phyloP scores from a whole-genome alignment of 225 moss, liverwort and hornwort genomes.

The Pseudisothecium myosuroides region DNA sequence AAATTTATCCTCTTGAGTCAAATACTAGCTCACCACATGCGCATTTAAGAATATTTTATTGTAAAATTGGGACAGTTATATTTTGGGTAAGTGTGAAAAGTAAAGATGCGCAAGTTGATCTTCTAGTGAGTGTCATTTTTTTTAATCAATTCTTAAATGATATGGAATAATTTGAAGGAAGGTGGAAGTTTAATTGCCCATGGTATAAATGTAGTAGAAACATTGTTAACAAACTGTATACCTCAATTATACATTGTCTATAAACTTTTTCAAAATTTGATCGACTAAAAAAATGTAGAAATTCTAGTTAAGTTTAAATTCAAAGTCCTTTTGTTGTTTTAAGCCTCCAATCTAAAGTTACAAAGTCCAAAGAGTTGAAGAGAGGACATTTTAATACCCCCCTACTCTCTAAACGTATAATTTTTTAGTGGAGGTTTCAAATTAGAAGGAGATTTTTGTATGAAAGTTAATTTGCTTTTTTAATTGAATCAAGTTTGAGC shows the following conservation, averaged over 20 bases:
- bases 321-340: neutral
- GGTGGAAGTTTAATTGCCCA: neutral
- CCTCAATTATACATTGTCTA: neutral
- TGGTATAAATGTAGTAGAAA: neutral
- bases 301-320: rapidly evolving
- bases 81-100: neutral
- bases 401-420: neutral
- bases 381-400: neutral
- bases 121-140: neutral
- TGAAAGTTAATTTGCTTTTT: neutral
- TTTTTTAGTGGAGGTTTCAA: neutral
- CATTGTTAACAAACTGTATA: neutral
- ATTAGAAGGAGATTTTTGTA: neutral
- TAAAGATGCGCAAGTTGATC: rapidly evolving
- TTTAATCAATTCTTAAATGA: too few relatives aligned
- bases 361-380: neutral
- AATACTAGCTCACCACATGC: neutral
- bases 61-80: rapidly evolving
- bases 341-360: neutral
- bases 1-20: neutral
- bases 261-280: neutral
- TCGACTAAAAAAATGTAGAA: neutral
- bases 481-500: neutral
- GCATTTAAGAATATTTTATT: neutral
- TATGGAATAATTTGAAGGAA: neutral